Evolutionary conservation across 1,284 basidiomycete species (phyloP).

Genomic region (Testicularia cyperi): DNA sequence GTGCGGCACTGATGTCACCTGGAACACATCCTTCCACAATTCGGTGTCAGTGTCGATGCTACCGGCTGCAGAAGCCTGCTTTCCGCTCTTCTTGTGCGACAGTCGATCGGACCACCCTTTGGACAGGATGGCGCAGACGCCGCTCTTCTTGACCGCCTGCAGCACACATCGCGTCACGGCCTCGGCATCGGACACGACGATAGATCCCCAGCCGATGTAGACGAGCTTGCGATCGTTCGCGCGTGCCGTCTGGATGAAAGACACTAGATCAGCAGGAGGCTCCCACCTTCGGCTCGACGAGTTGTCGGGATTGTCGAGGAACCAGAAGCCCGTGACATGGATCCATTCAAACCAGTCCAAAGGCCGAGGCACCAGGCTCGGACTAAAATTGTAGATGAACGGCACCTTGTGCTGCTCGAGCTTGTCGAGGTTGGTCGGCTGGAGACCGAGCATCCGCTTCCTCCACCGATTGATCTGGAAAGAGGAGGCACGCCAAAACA

Average conservation of each 20-base stretch:
- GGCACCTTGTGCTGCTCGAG: conserved; percentile 95
- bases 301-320: conserved; percentile 72
- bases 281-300: conserved; percentile 76
- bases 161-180: conserved; percentile 86
- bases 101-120: conserved; percentile 95
- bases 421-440: conserved; percentile 81
- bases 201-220: conserved; percentile 98
- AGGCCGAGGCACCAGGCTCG: conserved; percentile 69
- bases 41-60: too few species aligned
- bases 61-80: too few species aligned
- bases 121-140: conserved; percentile 85
- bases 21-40: conserved; percentile 69
- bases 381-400: conserved; percentile 96
- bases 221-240: conserved; percentile 80
- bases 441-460: conserved; percentile 73
- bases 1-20: conserved; percentile 85
- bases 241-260: conserved; percentile 79
- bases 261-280: conserved; percentile 74
- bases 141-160: conserved; percentile 77
- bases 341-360: conserved; percentile 98
- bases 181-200: conserved; percentile 90
- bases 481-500: conserved; percentile 86
- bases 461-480: conserved; percentile 95
- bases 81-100: conserved; percentile 29
- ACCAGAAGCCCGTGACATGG: conserved; percentile 71